phyloP scores from a whole-genome alignment of 1,139 yeast genomes.

The Lodderomyces margitis region DNA sequence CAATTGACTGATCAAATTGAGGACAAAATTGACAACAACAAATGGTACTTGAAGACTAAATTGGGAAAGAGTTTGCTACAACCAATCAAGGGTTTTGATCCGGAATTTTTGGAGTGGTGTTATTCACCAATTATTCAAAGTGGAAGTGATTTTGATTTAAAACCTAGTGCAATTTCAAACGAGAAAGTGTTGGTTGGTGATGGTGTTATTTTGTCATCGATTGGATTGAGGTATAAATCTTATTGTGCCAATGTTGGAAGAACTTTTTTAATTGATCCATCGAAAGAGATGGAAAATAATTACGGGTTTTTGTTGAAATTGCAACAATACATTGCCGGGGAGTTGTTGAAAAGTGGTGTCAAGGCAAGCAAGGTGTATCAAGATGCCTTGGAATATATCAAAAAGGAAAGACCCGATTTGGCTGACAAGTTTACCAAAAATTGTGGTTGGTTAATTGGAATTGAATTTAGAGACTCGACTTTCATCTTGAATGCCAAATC shows the following conservation, averaged over 20 bases:
- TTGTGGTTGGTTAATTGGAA: conserved; percentile 87
- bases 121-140: conserved; percentile 90
- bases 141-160: conserved; percentile 81
- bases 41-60: conserved; percentile 64
- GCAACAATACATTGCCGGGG: conserved; percentile 57
- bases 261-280: conserved; percentile 88
- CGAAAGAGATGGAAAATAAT: conserved; percentile 72
- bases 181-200: conserved; percentile 65
- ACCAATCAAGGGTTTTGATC: conserved; percentile 57
- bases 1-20: conserved; percentile 77
- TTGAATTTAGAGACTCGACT: conserved; percentile 83
- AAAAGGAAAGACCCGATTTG: conserved; percentile 60
- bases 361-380: conserved; percentile 65
- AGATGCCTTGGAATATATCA: conserved; percentile 59
- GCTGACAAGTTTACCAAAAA: conserved; percentile 69
- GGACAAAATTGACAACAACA: conserved; percentile 73
- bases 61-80: conserved; percentile 54
- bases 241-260: conserved; percentile 89
- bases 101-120: conserved; percentile 86
- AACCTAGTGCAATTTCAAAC: conserved; percentile 79
- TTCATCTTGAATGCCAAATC: conserved; percentile 73
- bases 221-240: conserved; percentile 85
- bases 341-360: conserved; percentile 63
- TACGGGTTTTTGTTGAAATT: conserved; percentile 74
- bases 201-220: conserved; percentile 79